Evolutionary conservation across 2,329 filamentous ascomycete genomes (phyloP).

Genomic region (Aureobasidium sp.): DNA sequence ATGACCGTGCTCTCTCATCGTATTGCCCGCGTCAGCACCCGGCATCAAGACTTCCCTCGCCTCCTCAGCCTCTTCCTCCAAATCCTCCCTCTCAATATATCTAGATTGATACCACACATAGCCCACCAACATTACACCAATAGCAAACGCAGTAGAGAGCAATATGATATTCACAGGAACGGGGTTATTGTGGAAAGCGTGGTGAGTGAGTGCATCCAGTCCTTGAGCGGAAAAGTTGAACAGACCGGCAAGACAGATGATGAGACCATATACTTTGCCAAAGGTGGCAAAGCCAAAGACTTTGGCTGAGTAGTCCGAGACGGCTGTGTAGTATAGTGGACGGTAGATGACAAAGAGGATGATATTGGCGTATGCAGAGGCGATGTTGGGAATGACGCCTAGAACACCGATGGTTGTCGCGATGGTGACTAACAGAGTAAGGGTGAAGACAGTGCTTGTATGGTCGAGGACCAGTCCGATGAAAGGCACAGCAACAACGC

Average conservation of each 20-base stretch:
- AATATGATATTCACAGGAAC: slow-evolving; percentile 69
- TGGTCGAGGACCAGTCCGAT: slow-evolving; percentile 75
- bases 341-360: slow-evolving; percentile 76
- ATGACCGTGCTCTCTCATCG: slow-evolving; percentile 25
- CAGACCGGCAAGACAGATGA: slow-evolving; percentile 78
- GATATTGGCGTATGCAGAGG: slow-evolving; percentile 70
- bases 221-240: slow-evolving; percentile 79
- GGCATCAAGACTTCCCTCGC: slow-evolving; percentile 35
- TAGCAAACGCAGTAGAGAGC: slow-evolving; percentile 51
- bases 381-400: slow-evolving; percentile 63
- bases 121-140: slow-evolving; percentile 59
- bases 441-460: slow-evolving; percentile 63
- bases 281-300: slow-evolving; percentile 90
- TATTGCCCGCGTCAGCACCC: slow-evolving; percentile 23
- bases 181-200: slow-evolving; percentile 63
- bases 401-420: slow-evolving; percentile 71
- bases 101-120: slow-evolving; percentile 55
- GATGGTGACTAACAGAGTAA: slow-evolving; percentile 60
- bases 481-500: slow-evolving; percentile 77
- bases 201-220: slow-evolving; percentile 71
- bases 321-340: slow-evolving; percentile 84
- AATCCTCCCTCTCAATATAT: slow-evolving; percentile 34
- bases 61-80: slow-evolving; percentile 40
- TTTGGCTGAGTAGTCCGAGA: slow-evolving; percentile 82
- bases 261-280: slow-evolving; percentile 85